Evolutionary conservation across 306 rosid genomes (phyloP), one percentile per base, ranked within the genome.

Genomic region (Geum urbanum): DNA sequence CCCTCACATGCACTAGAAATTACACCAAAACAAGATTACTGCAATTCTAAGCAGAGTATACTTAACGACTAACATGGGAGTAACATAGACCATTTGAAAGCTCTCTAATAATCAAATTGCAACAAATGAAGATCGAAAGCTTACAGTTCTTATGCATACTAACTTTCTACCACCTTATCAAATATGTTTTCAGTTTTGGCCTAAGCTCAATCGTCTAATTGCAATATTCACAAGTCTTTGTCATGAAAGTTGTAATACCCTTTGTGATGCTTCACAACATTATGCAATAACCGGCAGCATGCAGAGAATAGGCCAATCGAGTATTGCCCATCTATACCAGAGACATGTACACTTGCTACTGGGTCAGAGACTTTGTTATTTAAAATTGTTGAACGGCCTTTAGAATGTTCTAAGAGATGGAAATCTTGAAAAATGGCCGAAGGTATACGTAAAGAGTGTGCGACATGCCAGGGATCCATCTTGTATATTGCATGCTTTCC

Each of bases 221-320:
- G 18, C 52, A 45, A 5, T 8, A 19, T 64, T 64, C 24, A 7
- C 54, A 64, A 22, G 50, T 22, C 35, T 8, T 20, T 45, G 46
- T 27, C 27, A 46, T 15, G 20, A 53, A 32, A n/a, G n/a, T 6
- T 16, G 5, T 6, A 24, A 27, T 53, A 40, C 98, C 94, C 85
- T 71, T 83, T 88, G 81, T 82, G 94, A 81, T 90, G 96, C 84
- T 84, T 86, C 49, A 90, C 76, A 60, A 77, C 74, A 40, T 88
- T 85, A 77, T 83, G 86, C 78, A 90, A 71, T 58, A 90, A 81
- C 72, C 90, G 88, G 86, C 96, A 92, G 77, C 96, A 80, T 5
- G 91, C 86, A 79, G 86, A 80, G 76, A 84, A 90, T 73, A 92
- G 86, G 75, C 83, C 82, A 50, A 88, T 41, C 35, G 86, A 78